Base-by-base conservation (phyloP, 352 stramenopile species). In the Pythium aquatile region DNA sequence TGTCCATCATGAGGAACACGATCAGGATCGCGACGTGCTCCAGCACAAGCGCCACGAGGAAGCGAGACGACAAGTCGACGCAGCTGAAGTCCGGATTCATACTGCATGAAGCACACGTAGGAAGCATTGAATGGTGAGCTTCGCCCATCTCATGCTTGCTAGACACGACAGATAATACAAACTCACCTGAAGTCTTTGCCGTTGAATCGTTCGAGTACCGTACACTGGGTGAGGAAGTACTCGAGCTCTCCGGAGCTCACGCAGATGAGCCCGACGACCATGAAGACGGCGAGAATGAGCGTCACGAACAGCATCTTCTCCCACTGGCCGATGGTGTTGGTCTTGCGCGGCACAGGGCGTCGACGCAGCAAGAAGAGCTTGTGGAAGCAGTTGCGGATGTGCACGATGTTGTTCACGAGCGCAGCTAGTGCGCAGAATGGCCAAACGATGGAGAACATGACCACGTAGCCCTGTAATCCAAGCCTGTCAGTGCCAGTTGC, bases 391-490 rank as follows among this genome's bases (percentile, higher is more conserved):
- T 94, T 94, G 49, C 85, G 82, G 60, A 94, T 92, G 51, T 94
- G 86, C 33, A 94, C 73, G 13, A 86, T 59, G 58, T 94, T 94
- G 76, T 94, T 94, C 28, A 75, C 79, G 26, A 94, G 70, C 5
- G 79, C 86, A 8, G 83, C 83, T 33, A 95, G 73, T 11, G 82
- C 83, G 51, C 86, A 95, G 58, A 95, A 93, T 33, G 86, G 86
- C 86, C 84, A 95, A 40, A 95, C 83, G 28, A 91, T 82, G 1
- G 86, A 95, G 68, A 95, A 93, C 86, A 95, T 95, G 26, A 94
- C 86, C 20, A 94, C 82, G 47, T 91, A 94, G 72, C 86, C 86
- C 85, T 94, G 61, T 14, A 53, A 11, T 24, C 20, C 20, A 24
- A 24, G 20, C 20, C 20, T 24, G 20, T 24, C 20, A 24, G 20